Evolutionary conservation across 495 filamentous ascomycete species (phyloP).

Genomic region (Hyaloscypha finlandica): DNA sequence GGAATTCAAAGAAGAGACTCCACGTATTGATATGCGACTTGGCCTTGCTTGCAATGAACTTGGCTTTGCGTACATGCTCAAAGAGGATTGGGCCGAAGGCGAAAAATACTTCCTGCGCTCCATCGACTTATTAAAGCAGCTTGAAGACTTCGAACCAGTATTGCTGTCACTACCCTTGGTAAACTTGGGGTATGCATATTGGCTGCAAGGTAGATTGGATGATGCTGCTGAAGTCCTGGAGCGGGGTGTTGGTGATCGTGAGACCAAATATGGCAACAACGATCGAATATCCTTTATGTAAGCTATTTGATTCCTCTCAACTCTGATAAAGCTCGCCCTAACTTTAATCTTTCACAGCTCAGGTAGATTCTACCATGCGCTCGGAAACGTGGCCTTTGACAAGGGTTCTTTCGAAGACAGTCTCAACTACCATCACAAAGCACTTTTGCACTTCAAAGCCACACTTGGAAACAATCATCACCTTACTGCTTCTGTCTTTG

Average conservation of each 20-base stretch:
- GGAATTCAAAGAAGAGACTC: no score
- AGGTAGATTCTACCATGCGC: slow-evolving; percentile 36
- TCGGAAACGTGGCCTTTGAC: slow-evolving; percentile 33
- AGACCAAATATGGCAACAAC: slow-evolving; percentile 19
- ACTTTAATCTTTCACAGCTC: neutral
- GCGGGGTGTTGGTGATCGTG: slow-evolving; percentile 22
- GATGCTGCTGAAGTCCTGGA: slow-evolving; percentile 31
- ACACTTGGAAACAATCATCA: slow-evolving; percentile 37
- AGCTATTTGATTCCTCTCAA: neutral
- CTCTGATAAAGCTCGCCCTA: no score
- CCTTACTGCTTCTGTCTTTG: slow-evolving; percentile 30
- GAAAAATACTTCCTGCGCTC: neutral
- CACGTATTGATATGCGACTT: slow-evolving; percentile 3
- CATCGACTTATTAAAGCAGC: no score
- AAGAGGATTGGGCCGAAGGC: slow-evolving; percentile 10
- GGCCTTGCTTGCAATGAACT: slow-evolving; percentile 4
- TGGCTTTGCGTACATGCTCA: slow-evolving; percentile 3
- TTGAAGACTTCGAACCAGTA: no score
- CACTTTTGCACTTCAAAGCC: slow-evolving; percentile 28
- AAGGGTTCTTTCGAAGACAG: slow-evolving; percentile 33
- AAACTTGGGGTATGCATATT: slow-evolving; percentile 34
- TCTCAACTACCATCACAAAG: slow-evolving; percentile 32
- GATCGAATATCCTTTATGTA: slow-evolving; percentile 34
- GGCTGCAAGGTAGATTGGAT: slow-evolving; percentile 26
- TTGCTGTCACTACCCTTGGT: neutral